Evolutionary conservation across 2,329 filamentous ascomycete species (phyloP), one percentile per base, ranked within the genome.

Genomic region (Dactylellina parvicollis): DNA sequence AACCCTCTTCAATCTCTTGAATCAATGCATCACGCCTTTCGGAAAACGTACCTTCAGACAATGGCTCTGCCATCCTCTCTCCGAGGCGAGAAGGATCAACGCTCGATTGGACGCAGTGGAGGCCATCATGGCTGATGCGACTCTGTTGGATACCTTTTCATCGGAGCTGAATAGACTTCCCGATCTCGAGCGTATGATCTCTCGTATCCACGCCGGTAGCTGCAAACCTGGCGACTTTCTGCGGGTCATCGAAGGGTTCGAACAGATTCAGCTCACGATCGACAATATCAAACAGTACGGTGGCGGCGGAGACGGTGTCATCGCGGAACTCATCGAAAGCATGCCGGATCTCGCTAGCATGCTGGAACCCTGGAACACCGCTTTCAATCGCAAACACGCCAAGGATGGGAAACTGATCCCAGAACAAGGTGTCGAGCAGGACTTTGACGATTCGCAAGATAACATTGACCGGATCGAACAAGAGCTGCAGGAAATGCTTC

Each of bases 191-290:
- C 87, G 95, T 38, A 86, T 98, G 47, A 96, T 98, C 60, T 99
- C 95, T 24, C 90, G 95, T 7, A 90, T 99, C 9, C 95, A 99
- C 78, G 95, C 95, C 0, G 91, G 92, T 0, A 88, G 88, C n/a
- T 97, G 93, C 82, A 92, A 89, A 78, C 87, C 92, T 0, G 91
- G 95, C 65, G 95, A 99, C 79, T 99, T 99, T 80, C 88, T 98
- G 47, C 90, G 89, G 50, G 94, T 98, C 0, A 84, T 99, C 0
- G 93, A 98, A 80, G 95, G 95, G 0, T 99, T 97, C 77, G 95
- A 98, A 82, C 94, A 97, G 81, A 98, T 99, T 47, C 92, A 97
- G 75, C 95, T 96, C 80, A 96, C 93, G 0, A 92, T 96, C 85
- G 86, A 88, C 56, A 85, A 98, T 20, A 85, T 98, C 0, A 85